A percentile compares a stretch with the other conserved stretches of the same genome.
These are phyloP conservation scores for Coemansia aciculifera DNA, from an alignment of 192 early-diverging fungal species.

Conservation along the genomic window DNA sequence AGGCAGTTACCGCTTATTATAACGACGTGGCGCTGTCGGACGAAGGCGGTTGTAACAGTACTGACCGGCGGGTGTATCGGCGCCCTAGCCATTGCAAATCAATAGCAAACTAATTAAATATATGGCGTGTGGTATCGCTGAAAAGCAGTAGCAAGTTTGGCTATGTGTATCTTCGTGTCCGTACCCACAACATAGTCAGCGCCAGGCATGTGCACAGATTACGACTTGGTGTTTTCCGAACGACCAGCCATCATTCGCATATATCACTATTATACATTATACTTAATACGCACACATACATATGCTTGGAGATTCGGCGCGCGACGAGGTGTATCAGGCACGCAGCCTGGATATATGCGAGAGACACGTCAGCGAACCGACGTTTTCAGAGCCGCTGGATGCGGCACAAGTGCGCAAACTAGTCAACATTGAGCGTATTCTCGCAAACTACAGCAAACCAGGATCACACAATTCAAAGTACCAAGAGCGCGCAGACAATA, in stretches of 20 bases:
- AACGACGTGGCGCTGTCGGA: constrained; percentile 61
- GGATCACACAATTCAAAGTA: not conserved
- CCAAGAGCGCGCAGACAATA: not conserved
- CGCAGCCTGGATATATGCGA: constrained; percentile 35
- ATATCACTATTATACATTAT: not conserved
- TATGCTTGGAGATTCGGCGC: not conserved
- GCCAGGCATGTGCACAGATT: not conserved
- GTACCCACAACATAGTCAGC: constrained; percentile 1
- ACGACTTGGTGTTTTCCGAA: not conserved
- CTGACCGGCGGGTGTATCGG: not conserved
- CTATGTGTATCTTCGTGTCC: not conserved
- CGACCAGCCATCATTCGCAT: not conserved
- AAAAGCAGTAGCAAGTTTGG: not conserved
- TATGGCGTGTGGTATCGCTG: not conserved
- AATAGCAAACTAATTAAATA: not conserved
- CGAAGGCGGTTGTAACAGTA: constrained; percentile 2
- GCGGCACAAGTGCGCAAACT: constrained; percentile 32
- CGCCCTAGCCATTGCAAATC: not conserved
- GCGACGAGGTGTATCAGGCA: constrained; percentile 11
- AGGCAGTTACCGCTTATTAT: constrained; percentile 77
- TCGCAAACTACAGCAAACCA: constrained; percentile 1
- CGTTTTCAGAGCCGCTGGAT: constrained; percentile 44
- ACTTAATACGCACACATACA: not conserved
- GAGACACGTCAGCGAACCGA: constrained; percentile 15
- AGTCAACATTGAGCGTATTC: constrained; percentile 33